phyloP scores from a whole-genome alignment of 495 filamentous ascomycete genomes.

The Trichoderma reesei region DNA sequence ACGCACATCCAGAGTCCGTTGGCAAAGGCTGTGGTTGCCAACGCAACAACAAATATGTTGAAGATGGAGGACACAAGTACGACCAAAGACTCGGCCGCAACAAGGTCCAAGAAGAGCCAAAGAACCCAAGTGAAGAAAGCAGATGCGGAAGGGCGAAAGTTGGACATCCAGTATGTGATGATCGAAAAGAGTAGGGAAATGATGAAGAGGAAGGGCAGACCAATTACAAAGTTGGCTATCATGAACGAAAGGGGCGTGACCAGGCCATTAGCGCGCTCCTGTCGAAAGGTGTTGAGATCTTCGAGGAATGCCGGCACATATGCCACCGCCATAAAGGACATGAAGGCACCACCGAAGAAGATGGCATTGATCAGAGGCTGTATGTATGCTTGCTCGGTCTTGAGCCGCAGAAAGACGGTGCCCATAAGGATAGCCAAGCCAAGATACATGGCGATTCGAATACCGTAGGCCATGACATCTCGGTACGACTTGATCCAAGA shows the following conservation, averaged over 20 bases:
- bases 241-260: constrained; percentile 65
- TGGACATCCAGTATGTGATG: constrained; percentile 69
- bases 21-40: constrained; percentile 68
- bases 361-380: constrained; percentile 74
- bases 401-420: constrained; percentile 69
- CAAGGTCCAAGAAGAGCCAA: constrained; percentile 77
- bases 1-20: constrained; percentile 86
- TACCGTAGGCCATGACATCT: constrained; percentile 73
- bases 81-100: constrained; percentile 73
- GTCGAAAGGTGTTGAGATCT: constrained; percentile 60
- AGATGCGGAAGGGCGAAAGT: constrained; percentile 54
- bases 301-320: constrained; percentile 78
- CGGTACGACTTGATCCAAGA: constrained; percentile 71
- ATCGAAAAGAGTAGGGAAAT: constrained; percentile 65
- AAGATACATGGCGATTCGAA: constrained; percentile 73
- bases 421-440: constrained; percentile 75
- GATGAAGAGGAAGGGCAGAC: constrained; percentile 67
- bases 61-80: constrained; percentile 63
- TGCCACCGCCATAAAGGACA: constrained; percentile 86
- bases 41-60: constrained; percentile 66
- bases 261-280: constrained; percentile 73
- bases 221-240: constrained; percentile 65
- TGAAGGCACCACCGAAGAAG: constrained; percentile 74
- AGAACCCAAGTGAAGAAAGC: constrained; percentile 74
- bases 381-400: constrained; percentile 54